Conservation (phyloP, 2,329 filamentous ascomycete genomes). For the Ophiostoma australiae region DNA sequence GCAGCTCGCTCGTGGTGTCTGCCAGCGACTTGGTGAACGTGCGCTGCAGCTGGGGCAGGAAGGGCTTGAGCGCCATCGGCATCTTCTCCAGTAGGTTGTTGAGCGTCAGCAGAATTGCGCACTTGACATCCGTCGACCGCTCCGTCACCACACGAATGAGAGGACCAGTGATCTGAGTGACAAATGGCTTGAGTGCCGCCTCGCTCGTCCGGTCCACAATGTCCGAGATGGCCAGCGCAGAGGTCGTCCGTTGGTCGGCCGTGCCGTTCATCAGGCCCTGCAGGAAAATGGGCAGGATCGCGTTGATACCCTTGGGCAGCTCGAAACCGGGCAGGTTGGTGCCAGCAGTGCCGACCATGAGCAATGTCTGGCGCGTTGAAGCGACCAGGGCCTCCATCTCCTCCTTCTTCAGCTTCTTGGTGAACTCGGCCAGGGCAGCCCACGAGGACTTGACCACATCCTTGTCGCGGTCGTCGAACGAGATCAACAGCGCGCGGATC, state of each 20-base stretch:
- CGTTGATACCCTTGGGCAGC: conserved; percentile 94
- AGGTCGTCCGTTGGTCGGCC: conserved; percentile 82
- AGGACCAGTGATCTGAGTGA: conserved; percentile 95
- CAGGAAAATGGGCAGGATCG: conserved; percentile 91
- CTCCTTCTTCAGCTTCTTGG: conserved; percentile 86
- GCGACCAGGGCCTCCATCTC: conserved; percentile 92
- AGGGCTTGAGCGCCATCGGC: conserved; percentile 88
- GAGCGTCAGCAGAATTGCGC: conserved; percentile 85
- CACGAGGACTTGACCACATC: conserved; percentile 86
- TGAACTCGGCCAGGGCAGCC: conserved; percentile 80
- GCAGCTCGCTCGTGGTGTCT: conserved; percentile 82
- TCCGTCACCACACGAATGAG: conserved; percentile 97
- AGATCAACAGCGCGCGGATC: conserved; percentile 81
- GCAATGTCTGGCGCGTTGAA: conserved; percentile 79
- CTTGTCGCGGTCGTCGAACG: conserved; percentile 80
- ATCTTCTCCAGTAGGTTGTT: conserved; percentile 97
- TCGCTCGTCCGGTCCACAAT: conserved; percentile 89
- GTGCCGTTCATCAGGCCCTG: conserved; percentile 97
- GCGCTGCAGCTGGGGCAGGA: conserved; percentile 90
- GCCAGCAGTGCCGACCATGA: conserved; percentile 83
- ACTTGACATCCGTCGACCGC: conserved; percentile 91
- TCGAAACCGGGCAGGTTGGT: conserved; percentile 81
- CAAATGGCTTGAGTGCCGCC: conserved; percentile 84
- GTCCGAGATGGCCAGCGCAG: conserved; percentile 90
- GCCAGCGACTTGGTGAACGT: conserved; percentile 96